A percentile compares a stretch with the other conserved stretches of the same genome.
Evolutionary conservation across 768 basidiomycete genomes (phyloP).

Genomic region (Holtermannia corniformis): DNA sequence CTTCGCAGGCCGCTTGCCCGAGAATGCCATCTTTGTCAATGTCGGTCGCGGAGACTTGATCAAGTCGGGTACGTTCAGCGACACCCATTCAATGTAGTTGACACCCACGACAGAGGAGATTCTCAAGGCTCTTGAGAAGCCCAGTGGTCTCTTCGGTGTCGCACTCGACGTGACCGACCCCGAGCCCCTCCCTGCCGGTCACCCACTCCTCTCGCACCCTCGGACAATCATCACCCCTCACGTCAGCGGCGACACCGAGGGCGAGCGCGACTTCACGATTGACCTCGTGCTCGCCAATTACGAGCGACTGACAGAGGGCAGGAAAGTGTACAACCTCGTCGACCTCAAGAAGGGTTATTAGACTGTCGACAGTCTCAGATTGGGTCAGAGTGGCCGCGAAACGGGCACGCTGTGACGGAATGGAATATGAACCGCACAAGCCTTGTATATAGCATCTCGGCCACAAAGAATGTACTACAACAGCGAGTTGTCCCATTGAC

Average conservation of each 20-base stretch:
- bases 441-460: neutral
- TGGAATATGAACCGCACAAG: neutral
- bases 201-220: slow-evolving; percentile 39
- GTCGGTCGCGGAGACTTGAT: slow-evolving; percentile 42
- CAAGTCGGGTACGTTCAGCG: slow-evolving; percentile 30
- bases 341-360: slow-evolving; percentile 37
- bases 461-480: neutral
- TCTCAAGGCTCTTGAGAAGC: slow-evolving; percentile 15
- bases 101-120: slow-evolving; percentile 22
- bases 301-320: slow-evolving; percentile 25
- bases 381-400: no score
- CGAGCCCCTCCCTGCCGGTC: slow-evolving; percentile 40
- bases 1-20: slow-evolving; percentile 17
- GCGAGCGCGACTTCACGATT: slow-evolving; percentile 32
- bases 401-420: no score
- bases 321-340: slow-evolving; percentile 26
- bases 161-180: slow-evolving; percentile 43
- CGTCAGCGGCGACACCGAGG: slow-evolving; percentile 33
- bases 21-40: slow-evolving; percentile 40
- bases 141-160: slow-evolving; percentile 19
- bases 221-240: slow-evolving; percentile 42
- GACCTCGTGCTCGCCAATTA: slow-evolving; percentile 39
- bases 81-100: neutral
- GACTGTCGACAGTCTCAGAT: no score
- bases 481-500: no score